These are phyloP conservation scores for Falciphora oryzae DNA, from an alignment of 2,329 filamentous ascomycete genomes.

Conservation along the genomic window DNA sequence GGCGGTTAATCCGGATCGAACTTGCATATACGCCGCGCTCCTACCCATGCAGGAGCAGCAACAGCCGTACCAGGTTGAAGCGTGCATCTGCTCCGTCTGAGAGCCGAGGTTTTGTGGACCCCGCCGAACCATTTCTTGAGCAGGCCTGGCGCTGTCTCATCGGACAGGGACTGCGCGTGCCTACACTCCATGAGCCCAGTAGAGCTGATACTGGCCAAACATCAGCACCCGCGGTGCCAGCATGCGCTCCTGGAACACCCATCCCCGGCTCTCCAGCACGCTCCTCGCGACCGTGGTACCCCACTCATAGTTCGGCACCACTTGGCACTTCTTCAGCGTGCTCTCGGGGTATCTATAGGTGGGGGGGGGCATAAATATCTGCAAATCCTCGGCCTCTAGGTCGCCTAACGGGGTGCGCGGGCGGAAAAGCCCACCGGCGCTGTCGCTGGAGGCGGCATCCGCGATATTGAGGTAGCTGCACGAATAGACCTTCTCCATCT, in stretches of 20 bases:
- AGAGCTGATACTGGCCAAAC: slow-evolving; percentile 9
- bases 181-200: slow-evolving; percentile 2
- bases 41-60: too few relatives aligned
- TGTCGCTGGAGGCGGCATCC: slow-evolving; percentile 1
- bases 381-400: background rate
- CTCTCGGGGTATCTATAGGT: background rate
- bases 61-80: too few relatives aligned
- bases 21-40: too few relatives aligned
- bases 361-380: background rate
- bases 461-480: slow-evolving; percentile 9
- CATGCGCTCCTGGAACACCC: slow-evolving; percentile 11
- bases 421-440: slow-evolving; percentile 3
- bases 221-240: slow-evolving; percentile 9
- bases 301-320: background rate
- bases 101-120: too few relatives aligned
- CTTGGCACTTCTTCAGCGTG: background rate
- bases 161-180: background rate
- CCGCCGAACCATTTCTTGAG: too few relatives aligned
- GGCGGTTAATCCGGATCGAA: too few relatives aligned
- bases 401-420: background rate
- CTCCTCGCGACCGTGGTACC: background rate
- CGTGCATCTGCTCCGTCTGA: too few relatives aligned
- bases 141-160: background rate
- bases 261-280: slow-evolving; percentile 4
- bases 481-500: slow-evolving; percentile 11